Evolutionary conservation across 768 basidiomycete genomes (phyloP).

Genomic region (Rhodotorula diobovata): DNA sequence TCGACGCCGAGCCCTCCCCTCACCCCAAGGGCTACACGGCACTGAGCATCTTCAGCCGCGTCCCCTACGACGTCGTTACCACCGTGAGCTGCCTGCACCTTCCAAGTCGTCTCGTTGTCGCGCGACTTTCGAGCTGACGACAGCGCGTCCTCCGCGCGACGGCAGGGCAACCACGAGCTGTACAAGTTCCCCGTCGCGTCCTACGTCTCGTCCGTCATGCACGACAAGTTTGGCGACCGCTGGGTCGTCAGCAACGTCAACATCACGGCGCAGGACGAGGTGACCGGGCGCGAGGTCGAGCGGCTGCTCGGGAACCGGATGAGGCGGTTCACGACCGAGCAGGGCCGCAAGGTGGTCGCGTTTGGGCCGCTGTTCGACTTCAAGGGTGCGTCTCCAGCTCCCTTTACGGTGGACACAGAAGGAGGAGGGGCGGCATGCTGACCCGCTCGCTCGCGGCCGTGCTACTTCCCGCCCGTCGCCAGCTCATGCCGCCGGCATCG

Average conservation of each 20-base stretch:
- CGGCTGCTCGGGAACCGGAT: constrained; percentile 50
- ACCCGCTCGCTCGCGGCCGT: neutral
- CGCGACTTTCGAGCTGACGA: constrained; percentile 47
- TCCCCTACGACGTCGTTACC: constrained; percentile 75
- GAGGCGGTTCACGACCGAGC: constrained; percentile 37
- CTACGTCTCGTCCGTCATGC: constrained; percentile 60
- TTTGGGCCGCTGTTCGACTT: constrained; percentile 77
- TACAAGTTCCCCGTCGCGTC: constrained; percentile 44
- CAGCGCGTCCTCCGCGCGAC: too few relatives aligned
- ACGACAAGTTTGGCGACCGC: constrained; percentile 61
- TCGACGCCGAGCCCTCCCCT: constrained; percentile 67
- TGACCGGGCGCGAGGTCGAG: constrained; percentile 41
- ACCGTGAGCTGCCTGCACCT: too few relatives aligned
- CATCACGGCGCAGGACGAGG: constrained; percentile 61
- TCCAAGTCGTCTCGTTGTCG: too few relatives aligned
- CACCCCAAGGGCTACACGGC: constrained; percentile 51
- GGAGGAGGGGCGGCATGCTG: too few relatives aligned
- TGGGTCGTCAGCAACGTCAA: constrained; percentile 83
- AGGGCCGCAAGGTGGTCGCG: constrained; percentile 70
- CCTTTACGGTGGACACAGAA: too few relatives aligned
- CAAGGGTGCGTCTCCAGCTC: constrained; percentile 49
- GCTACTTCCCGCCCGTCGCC: neutral
- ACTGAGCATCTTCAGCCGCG: constrained; percentile 66
- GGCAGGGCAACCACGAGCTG: constrained; percentile 12
- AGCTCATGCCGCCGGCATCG: constrained; percentile 62